phyloP scores from a whole-genome alignment of 805 yeast species.

The Candida morakotiae region DNA sequence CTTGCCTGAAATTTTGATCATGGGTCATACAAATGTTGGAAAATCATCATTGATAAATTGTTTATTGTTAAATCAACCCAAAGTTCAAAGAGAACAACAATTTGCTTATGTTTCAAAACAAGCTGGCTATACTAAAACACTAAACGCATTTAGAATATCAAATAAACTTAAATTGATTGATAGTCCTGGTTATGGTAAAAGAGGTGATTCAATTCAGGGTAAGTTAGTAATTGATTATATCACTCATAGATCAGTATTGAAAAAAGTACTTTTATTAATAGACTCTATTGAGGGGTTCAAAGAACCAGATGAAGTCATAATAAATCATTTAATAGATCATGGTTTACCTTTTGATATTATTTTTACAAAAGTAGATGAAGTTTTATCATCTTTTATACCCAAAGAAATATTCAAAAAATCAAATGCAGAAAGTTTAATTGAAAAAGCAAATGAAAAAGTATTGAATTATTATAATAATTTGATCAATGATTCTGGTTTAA shows the following conservation, averaged over 20 bases:
- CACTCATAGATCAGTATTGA: constrained; percentile 46
- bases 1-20: constrained; percentile 66
- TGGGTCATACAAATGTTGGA: constrained; percentile 86
- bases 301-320: constrained; percentile 50
- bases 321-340: constrained; percentile 43
- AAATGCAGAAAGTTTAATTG: constrained; percentile 9
- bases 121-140: constrained; percentile 58
- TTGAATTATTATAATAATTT: constrained; percentile 21
- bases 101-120: constrained; percentile 50
- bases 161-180: constrained; percentile 67
- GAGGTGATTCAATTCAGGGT: constrained; percentile 67
- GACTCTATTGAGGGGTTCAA: constrained; percentile 59
- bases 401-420: constrained; percentile 9
- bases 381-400: constrained; percentile 22
- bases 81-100: constrained; percentile 19
- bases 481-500: constrained; percentile 5
- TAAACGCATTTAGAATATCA: constrained; percentile 70
- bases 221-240: constrained; percentile 62
- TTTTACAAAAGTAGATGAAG: constrained; percentile 71
- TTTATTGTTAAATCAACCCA: constrained; percentile 39
- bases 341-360: constrained; percentile 74
- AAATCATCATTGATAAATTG: constrained; percentile 74
- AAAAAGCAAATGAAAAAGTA: constrained; percentile 22
- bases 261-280: constrained; percentile 57
- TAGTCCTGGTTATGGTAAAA: constrained; percentile 86